Base-by-base conservation (phyloP, 768 basidiomycete species). In the Boletus speciosus region DNA sequence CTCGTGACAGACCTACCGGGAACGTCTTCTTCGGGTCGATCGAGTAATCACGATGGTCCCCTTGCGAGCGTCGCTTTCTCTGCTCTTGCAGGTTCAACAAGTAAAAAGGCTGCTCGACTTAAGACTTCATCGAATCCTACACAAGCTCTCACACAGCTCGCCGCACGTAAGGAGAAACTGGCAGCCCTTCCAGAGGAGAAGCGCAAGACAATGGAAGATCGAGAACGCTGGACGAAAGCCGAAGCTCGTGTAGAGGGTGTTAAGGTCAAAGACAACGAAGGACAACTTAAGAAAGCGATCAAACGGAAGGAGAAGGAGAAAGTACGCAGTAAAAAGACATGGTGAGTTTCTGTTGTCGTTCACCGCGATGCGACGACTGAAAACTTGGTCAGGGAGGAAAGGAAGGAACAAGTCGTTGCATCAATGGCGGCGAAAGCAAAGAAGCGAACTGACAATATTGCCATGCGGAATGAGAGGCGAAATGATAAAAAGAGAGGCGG, bases 301-400 rank as follows among this genome's bases (percentile, higher is more conserved):
- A 98, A 97, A 77, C 77, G 90, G 68, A 86, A 90, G 59, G 96
- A 97, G 72, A 95, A 96, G 70, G 85, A 85, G 61, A 98, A 98
- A 68, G 63, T 56, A 23, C 94, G 90, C 75, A 84, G 85, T 55
- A 90, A 89, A 69, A 89, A 88, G 65, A 78, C 81, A 41, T 98
- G 96, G 95, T 95, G 57, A 52, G 86, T 32, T n/a, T 31, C 21
- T 37, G 1, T 12, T 19, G 15, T 31, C 12, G 38, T 64, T 44
- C 27, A 32, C 19, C n/a, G n/a, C 27, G 8, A 29, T 6, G 43
- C 32, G 6, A 49, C 9, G 49, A 23, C 57, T 47, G 39, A 52
- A 43, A 19, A 25, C 5, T 52, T 45, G 29, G 10, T n/a, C 64
- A 97, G 94, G 95, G 81, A 83, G 39, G 88, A 92, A 59, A 84